phyloP scores from a whole-genome alignment of 129 eudicot genomes.

The Flaveria robusta region DNA sequence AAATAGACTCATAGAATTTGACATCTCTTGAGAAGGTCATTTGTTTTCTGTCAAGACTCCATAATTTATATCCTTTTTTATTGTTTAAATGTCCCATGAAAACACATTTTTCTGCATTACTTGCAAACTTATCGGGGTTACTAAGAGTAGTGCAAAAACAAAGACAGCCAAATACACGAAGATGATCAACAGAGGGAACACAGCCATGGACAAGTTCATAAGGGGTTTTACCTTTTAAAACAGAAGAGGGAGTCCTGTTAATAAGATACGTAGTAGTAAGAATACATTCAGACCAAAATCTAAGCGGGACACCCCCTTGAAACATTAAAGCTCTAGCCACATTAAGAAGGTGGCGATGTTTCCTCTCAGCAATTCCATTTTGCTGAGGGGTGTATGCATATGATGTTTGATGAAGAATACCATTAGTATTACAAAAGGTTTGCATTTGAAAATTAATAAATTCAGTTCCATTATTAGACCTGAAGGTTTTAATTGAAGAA shows the following conservation, averaged over 20 bases:
- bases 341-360: neutral
- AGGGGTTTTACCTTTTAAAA: neutral
- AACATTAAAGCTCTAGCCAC: neutral
- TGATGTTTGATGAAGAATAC: neutral
- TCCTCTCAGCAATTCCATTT: neutral
- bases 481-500: too few species aligned
- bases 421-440: neutral
- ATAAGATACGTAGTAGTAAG: neutral
- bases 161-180: neutral
- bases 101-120: neutral
- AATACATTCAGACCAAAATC: neutral
- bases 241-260: neutral
- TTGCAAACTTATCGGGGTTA: neutral
- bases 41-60: neutral
- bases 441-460: neutral
- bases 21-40: neutral
- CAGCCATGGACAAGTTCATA: neutral
- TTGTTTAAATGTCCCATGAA: neutral
- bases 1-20: too few species aligned
- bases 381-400: neutral
- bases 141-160: neutral
- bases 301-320: neutral
- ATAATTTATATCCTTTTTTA: neutral
- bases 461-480: neutral
- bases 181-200: neutral